Percentiles rank a stretch among this genome's conserved stretches.
Conservation (phyloP, 192 early-diverging fungal genomes). For the Chytriomyces hyalinus region DNA sequence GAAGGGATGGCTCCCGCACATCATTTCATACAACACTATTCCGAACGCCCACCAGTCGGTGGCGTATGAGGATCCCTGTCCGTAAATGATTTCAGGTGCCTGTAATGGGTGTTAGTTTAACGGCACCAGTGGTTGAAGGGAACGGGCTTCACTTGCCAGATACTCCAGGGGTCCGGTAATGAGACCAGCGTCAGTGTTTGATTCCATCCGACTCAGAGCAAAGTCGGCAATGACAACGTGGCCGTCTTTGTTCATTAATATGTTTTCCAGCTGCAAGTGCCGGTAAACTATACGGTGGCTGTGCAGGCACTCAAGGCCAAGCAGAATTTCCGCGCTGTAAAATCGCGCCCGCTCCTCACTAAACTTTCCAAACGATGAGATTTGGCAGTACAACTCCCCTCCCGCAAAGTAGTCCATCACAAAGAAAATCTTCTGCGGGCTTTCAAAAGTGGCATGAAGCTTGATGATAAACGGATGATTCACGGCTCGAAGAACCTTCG, state of each 20-base stretch:
- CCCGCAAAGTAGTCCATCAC: conserved; percentile 86
- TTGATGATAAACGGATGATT: conserved; percentile 61
- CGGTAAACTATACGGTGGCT: conserved; percentile 57
- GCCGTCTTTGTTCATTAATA: conserved; percentile 55
- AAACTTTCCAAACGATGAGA: conserved; percentile 62
- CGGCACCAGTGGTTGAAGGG: neutral
- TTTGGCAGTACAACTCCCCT: conserved; percentile 91
- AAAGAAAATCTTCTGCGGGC: conserved; percentile 46
- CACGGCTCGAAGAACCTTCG: conserved; percentile 50
- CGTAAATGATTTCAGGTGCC: conserved; percentile 61
- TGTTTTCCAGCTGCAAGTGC: conserved; percentile 65
- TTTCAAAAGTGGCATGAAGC: conserved; percentile 60
- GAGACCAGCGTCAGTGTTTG: conserved; percentile 29
- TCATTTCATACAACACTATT: conserved; percentile 61
- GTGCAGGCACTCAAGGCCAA: conserved; percentile 56
- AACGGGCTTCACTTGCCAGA: conserved; percentile 32
- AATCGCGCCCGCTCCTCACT: conserved; percentile 53
- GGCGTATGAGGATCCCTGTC: conserved; percentile 47
- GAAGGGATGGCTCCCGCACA: conserved; percentile 62
- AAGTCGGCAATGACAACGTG: conserved; percentile 65
- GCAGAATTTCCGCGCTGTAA: conserved; percentile 55
- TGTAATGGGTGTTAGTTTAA: neutral
- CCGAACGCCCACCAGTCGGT: conserved; percentile 66
- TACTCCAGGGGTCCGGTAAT: conserved; percentile 61
- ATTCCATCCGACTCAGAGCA: conserved; percentile 52